These are phyloP conservation scores for Colletotrichum sp. DNA, from an alignment of 2,329 filamentous ascomycete genomes.

Conservation along the genomic window DNA sequence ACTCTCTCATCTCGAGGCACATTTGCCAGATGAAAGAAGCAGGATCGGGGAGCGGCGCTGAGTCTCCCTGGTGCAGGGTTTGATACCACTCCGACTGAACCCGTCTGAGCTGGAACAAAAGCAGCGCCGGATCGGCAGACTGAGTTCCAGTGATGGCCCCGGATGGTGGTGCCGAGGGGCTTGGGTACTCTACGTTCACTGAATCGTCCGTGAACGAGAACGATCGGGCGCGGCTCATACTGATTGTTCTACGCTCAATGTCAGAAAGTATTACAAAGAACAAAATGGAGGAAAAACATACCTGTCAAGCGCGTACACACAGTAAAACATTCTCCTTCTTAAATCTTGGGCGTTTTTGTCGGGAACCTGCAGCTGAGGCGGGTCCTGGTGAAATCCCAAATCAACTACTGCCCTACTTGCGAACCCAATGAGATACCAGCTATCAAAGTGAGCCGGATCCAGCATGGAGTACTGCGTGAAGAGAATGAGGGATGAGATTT, in stretches of 20 bases:
- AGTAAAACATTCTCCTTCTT: constrained; percentile 86
- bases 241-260: constrained; percentile 68
- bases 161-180: constrained; percentile 45
- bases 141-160: constrained; percentile 49
- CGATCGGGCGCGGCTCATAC: constrained; percentile 83
- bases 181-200: constrained; percentile 79
- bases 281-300: constrained; percentile 39
- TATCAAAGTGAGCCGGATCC: constrained; percentile 90
- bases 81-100: constrained; percentile 92
- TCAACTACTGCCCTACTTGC: constrained; percentile 88
- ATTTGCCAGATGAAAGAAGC: constrained; percentile 76
- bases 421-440: constrained; percentile 92
- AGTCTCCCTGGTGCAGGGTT: constrained; percentile 80
- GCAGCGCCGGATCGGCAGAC: constrained; percentile 71
- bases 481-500: constrained; percentile 86
- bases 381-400: constrained; percentile 91
- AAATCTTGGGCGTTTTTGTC: constrained; percentile 76
- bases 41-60: constrained; percentile 70
- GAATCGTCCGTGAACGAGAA: constrained; percentile 96
- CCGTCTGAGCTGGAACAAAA: constrained; percentile 83
- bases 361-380: constrained; percentile 70
- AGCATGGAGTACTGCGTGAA: constrained; percentile 89
- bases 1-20: constrained; percentile 78
- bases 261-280: background rate
- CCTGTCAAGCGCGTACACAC: constrained; percentile 89